Evolutionary conservation across 768 basidiomycete genomes (phyloP), one percentile per base, ranked within the genome.

Genomic region (Pulveroboletus ravenelii): DNA sequence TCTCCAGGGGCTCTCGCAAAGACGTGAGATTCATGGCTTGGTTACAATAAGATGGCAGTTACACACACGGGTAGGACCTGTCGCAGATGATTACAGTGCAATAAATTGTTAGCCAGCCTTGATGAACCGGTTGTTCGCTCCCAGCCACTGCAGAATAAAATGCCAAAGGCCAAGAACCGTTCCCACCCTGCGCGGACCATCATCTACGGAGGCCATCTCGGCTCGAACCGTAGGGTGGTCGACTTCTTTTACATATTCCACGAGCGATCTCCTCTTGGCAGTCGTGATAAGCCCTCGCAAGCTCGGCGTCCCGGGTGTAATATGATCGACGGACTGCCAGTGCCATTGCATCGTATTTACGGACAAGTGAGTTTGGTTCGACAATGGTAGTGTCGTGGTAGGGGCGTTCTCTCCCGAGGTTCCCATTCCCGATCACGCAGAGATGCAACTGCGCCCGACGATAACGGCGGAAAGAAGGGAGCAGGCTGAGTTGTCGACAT

Each of bases 271-370:
- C 80, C 51, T 78, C 76, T 6, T 66, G 80, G 36, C 74, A 74
- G 6, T 74, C 77, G 29, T 72, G 63, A 58, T 78, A 87, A 39
- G 76, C 62, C 54, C 67, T 74, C 51, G 74, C 74, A 10, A 92
- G 71, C 70, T 92, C 90, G 17, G 63, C 68, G 9, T 73, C 72
- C 20, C 79, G 76, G 20, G 72, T 67, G 52, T 87, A 76, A 52
- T 84, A 80, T 5, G 79, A 71, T 41, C 85, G 71, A 17, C 89
- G 77, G n/a, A 87, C 89, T 5, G 81, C 73, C 2, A 89, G 90
- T 12, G 90, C 91, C 39, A 87, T 64, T 7, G 78, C 83, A 62
- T 93, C 93, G 69, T 89, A 87, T 69, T 84, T 82, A 43, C 89
- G 76, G 25, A 92, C 83, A 6, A 86, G 73, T 3, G 80, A 73